phyloP scores from a whole-genome alignment of 306 rosid genomes.

The Argentina anserina region DNA sequence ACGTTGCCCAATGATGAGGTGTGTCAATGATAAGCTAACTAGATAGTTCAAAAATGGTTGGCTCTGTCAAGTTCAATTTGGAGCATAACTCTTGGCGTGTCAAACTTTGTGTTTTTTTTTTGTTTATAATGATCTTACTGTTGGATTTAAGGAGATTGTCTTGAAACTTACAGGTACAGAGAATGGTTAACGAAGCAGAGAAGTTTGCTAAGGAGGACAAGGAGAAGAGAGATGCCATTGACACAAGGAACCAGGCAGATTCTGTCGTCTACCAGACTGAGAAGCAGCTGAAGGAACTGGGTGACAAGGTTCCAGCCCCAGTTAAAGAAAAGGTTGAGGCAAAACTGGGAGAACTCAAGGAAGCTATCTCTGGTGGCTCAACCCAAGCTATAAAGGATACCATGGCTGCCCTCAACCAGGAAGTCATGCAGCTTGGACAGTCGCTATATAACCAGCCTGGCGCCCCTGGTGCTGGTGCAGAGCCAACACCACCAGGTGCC shows the following conservation, averaged over 20 bases:
- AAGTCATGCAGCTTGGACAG: slow-evolving; percentile 92
- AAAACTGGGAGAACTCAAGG: slow-evolving; percentile 76
- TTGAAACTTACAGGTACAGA: slow-evolving; percentile 53
- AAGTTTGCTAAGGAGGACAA: slow-evolving; percentile 81
- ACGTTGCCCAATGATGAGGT: slow-evolving; percentile 92
- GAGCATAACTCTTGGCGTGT: neutral
- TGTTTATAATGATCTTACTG: no score
- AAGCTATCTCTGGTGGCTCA: slow-evolving; percentile 68
- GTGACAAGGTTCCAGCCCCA: slow-evolving; percentile 83
- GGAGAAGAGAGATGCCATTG: slow-evolving; percentile 89
- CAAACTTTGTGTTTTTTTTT: neutral
- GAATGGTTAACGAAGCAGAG: slow-evolving; percentile 82
- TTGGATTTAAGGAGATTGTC: neutral
- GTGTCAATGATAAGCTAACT: neutral
- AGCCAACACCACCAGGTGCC: slow-evolving; percentile 50
- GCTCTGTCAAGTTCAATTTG: neutral
- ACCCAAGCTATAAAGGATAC: slow-evolving; percentile 79
- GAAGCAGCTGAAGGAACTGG: slow-evolving; percentile 89
- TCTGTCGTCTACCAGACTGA: slow-evolving; percentile 92
- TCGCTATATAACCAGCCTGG: slow-evolving; percentile 89
- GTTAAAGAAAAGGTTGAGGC: slow-evolving; percentile 94
- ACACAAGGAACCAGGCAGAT: slow-evolving; percentile 91
- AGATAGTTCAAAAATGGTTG: neutral
- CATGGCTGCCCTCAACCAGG: slow-evolving; percentile 90
- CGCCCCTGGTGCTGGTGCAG: slow-evolving; percentile 35